Conservation (phyloP, 169 alveolate species). For the Cryptosporidium meleagridis region DNA sequence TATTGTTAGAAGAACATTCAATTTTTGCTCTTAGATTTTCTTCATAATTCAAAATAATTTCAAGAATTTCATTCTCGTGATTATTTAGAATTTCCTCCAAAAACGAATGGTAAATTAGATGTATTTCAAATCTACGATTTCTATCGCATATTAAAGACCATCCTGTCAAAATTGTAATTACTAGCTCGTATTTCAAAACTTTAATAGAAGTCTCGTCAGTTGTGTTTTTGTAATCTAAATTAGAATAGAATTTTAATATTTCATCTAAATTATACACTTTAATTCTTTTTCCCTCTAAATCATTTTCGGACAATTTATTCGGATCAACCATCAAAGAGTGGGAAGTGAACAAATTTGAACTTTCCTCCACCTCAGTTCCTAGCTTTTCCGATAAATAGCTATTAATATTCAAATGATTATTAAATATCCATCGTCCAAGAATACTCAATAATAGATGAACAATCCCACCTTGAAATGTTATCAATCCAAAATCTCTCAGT, state of each 20-base stretch:
- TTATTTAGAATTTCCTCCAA: constrained; percentile 16
- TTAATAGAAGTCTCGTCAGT: neutral
- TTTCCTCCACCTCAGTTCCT: neutral
- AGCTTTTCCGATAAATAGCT: constrained; percentile 15
- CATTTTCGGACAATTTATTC: neutral
- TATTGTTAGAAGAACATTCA: neutral
- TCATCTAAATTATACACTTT: constrained; percentile 28
- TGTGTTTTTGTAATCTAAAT: neutral
- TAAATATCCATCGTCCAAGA: constrained; percentile 66
- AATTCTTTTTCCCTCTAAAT: neutral
- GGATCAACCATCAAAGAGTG: neutral
- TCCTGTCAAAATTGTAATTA: constrained; percentile 16
- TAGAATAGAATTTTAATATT: constrained; percentile 19
- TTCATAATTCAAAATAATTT: neutral
- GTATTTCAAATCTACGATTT: constrained; percentile 44
- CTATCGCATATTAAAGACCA: constrained; percentile 70
- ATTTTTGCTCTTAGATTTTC: neutral
- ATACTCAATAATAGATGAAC: constrained; percentile 34
- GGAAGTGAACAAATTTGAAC: neutral
- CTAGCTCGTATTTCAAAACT: constrained; percentile 16
- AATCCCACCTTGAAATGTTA: constrained; percentile 44
- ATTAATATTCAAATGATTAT: neutral
- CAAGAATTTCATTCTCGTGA: constrained; percentile 10
- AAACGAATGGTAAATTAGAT: constrained; percentile 41
- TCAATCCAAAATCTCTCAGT: constrained; percentile 50